A percentile compares a stretch with the other conserved stretches of the same genome.
Evolutionary conservation across 139 green algal species (phyloP).

Genomic region (Bryopsis sp.): DNA sequence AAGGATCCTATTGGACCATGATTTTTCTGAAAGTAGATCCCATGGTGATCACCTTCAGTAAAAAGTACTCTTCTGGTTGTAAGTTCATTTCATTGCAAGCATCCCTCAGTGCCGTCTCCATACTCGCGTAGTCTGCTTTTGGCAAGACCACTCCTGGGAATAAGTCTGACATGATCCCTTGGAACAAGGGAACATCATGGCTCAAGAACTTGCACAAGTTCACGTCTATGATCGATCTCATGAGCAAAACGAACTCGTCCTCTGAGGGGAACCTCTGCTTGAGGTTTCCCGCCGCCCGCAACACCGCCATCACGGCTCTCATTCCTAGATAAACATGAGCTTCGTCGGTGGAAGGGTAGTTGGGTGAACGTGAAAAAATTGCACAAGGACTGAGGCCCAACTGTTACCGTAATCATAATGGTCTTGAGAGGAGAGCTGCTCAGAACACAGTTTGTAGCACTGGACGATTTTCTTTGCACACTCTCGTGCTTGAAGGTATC

Average conservation of each 20-base stretch:
- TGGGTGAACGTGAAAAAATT: no score
- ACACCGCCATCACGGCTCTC: constrained; percentile 39
- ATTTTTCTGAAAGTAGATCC: constrained; percentile 29
- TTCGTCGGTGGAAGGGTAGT: no score
- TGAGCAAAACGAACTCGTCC: constrained; percentile 37
- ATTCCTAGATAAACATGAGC: no score
- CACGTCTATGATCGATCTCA: constrained; percentile 48
- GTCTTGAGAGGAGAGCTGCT: constrained; percentile 38
- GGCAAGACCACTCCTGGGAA: constrained; percentile 54
- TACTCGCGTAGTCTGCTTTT: constrained; percentile 29
- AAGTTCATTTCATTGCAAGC: constrained; percentile 36
- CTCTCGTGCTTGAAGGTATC: constrained; percentile 33
- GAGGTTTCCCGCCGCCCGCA: constrained; percentile 34
- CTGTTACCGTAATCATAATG: constrained; percentile 34
- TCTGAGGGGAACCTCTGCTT: constrained; percentile 25
- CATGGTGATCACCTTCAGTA: constrained; percentile 21
- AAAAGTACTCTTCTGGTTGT: constrained; percentile 57
- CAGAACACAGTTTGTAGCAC: constrained; percentile 42
- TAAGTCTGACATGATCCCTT: constrained; percentile 50
- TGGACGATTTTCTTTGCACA: constrained; percentile 39
- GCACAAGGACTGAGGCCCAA: no score
- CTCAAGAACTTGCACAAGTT: constrained; percentile 48
- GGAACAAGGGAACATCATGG: constrained; percentile 31
- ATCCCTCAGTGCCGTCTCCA: constrained; percentile 30
- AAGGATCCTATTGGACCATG: no score